These are phyloP conservation scores for Fistulifera pelliculosa DNA, from an alignment of 108 stramenopile genomes.

Conservation along the genomic window DNA sequence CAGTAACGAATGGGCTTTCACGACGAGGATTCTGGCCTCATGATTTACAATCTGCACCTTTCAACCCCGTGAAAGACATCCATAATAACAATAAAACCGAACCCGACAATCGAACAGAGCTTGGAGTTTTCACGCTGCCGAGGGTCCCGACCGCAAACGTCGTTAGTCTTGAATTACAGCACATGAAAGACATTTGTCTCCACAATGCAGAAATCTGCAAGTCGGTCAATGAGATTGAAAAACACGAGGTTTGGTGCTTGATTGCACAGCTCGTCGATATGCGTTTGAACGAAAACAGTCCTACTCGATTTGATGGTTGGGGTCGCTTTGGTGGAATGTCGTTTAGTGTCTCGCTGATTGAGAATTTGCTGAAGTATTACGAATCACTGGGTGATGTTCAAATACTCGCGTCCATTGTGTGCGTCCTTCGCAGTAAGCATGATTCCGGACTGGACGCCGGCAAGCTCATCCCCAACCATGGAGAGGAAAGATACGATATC, in stretches of 20 bases:
- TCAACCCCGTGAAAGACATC: neutral
- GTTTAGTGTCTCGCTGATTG: constrained; percentile 49
- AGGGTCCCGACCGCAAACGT: neutral
- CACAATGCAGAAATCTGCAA: constrained; percentile 61
- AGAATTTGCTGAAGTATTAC: constrained; percentile 51
- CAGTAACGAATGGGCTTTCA: constrained; percentile 4
- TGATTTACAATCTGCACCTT: constrained; percentile 4
- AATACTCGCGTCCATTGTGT: constrained; percentile 71
- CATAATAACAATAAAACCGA: neutral
- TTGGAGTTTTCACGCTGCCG: constrained; percentile 17
- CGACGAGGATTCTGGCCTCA: neutral
- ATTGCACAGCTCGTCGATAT: constrained; percentile 45
- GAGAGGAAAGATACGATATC: constrained; percentile 46
- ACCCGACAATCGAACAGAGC: neutral
- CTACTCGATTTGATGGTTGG: constrained; percentile 45
- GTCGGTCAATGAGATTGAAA: constrained; percentile 33
- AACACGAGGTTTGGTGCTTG: constrained; percentile 65
- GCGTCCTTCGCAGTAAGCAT: constrained; percentile 42
- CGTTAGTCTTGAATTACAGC: constrained; percentile 8
- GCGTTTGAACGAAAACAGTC: constrained; percentile 21
- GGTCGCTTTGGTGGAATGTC: constrained; percentile 49
- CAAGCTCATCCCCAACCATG: constrained; percentile 34
- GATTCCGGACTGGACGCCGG: constrained; percentile 1
- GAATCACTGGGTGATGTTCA: constrained; percentile 64
- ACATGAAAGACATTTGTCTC: constrained; percentile 37